These are phyloP conservation scores for Hanseniaspora occidentalis DNA, from an alignment of 805 yeast genomes.

Conservation along the genomic window DNA sequence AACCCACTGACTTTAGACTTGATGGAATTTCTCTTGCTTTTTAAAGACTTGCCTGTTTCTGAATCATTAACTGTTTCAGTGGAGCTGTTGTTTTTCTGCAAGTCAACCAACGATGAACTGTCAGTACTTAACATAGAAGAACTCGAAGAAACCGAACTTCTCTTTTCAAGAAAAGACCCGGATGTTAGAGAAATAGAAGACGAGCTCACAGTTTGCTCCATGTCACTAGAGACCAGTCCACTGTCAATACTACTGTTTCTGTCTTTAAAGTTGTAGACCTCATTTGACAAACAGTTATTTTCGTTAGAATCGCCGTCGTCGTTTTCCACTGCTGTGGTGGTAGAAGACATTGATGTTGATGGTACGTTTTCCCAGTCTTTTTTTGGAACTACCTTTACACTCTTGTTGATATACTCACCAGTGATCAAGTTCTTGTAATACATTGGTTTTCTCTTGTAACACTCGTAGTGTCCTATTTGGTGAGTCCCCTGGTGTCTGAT, in stretches of 20 bases:
- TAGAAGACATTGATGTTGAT: neutral
- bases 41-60: too few species aligned
- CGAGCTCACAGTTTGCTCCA: too few species aligned
- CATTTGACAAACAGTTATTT: neutral
- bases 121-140: too few species aligned
- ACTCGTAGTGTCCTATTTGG: conserved; percentile 81
- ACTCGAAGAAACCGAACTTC: too few species aligned
- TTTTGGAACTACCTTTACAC: neutral
- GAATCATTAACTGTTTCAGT: too few species aligned
- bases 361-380: too few species aligned
- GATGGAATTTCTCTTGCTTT: conserved; percentile 13
- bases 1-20: conserved; percentile 13
- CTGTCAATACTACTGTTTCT: too few species aligned
- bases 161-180: too few species aligned
- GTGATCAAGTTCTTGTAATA: conserved; percentile 23
- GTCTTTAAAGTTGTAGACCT: neutral
- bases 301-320: neutral
- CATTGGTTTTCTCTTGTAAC: conserved; percentile 66
- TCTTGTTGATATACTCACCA: conserved; percentile 18
- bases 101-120: too few species aligned
- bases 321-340: neutral
- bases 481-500: conserved; percentile 86
- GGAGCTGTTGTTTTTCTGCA: too few species aligned
- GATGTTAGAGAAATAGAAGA: too few species aligned
- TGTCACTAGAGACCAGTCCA: too few species aligned